Conservation (phyloP, 805 yeast genomes). For the Jamesozyma rosinii region DNA sequence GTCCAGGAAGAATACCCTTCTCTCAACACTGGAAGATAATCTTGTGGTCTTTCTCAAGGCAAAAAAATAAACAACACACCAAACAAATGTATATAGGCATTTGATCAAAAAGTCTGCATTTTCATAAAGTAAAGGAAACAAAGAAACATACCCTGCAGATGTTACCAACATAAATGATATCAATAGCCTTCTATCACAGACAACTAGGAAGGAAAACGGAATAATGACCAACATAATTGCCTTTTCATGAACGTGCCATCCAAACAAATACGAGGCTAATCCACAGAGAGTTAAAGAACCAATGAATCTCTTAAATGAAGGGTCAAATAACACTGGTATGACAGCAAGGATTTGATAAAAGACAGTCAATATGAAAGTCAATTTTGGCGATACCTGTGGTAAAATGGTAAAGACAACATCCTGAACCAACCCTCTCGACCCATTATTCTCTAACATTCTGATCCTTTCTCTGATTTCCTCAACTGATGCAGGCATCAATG, state of each 20-base stretch:
- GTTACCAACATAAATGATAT: slow-evolving; percentile 63
- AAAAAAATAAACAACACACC: slow-evolving; percentile 72
- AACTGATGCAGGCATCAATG: slow-evolving; percentile 27
- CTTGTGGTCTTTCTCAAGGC: slow-evolving; percentile 62
- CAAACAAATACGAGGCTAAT: slow-evolving; percentile 81
- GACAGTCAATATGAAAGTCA: slow-evolving; percentile 72
- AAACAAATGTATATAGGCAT: slow-evolving; percentile 64
- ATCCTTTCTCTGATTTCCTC: slow-evolving; percentile 27
- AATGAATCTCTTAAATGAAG: slow-evolving; percentile 67
- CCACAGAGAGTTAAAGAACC: slow-evolving; percentile 87
- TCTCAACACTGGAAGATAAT: slow-evolving; percentile 32
- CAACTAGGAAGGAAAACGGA: slow-evolving; percentile 73
- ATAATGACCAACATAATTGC: slow-evolving; percentile 83
- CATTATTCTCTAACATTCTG: slow-evolving; percentile 30
- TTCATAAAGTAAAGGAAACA: slow-evolving; percentile 79
- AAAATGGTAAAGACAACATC: slow-evolving; percentile 75
- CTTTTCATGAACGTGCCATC: slow-evolving; percentile 99
- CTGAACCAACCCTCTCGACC: slow-evolving; percentile 85
- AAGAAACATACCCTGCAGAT: slow-evolving; percentile 74
- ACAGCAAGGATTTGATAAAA: slow-evolving; percentile 75
- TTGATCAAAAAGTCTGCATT: slow-evolving; percentile 75
- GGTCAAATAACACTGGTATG: slow-evolving; percentile 59
- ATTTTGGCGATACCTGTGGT: slow-evolving; percentile 69
- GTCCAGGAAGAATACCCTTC: slow-evolving; percentile 58
- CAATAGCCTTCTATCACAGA: slow-evolving; percentile 61